Base-by-base conservation (phyloP, 345 rosid genomes). In the Populus ilicifolia region DNA sequence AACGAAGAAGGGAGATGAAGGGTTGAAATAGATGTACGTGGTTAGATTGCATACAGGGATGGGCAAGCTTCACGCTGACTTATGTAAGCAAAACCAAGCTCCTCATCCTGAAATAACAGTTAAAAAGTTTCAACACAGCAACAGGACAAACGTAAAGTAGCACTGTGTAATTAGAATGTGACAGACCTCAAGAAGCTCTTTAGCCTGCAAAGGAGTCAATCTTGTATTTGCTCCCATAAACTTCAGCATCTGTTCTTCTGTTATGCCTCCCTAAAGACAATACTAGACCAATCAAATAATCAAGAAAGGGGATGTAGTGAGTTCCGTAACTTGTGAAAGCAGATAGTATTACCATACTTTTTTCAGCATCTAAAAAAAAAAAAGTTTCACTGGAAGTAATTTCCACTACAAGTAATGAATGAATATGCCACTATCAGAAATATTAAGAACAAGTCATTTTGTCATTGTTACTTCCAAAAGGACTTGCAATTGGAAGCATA, bases 241-340 rank as follows among this genome's bases (percentile, higher is more conserved):
- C 85, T 90, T 92, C 80, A 95, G 86, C 96, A 93, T 93, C 81
- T 95, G 98, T 84, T 93, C 99, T 87, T 95, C 99, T 75, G 97
- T 95, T 65, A 93, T 86, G 78, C 98, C 99, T 0, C 89, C 98
- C 99, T 93, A 77, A 75, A 78, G 64, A 84, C 48, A 74, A 38
- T 38, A 67, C 54, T 78, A 70, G 69, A 71, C 50, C 75, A 67
- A 71, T 70, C 65, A 67, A 41, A 75, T 50, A 64, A 48, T 77
- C 14, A 25, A 25, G 66, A 73, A 69, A 73, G 41, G 36, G 77
- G 7, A 66, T 70, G 75, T 46, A 2, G 56, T 39, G 61, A 43
- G 48, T 77, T 35, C 44, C 8, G 54, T 41, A 73, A 17, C 48
- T 44, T 50, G 67, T 41, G 68, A 48, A 70, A 61, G 69, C 81